These are phyloP conservation scores for Kodamaea derodonti DNA, from an alignment of 1,139 yeast species.

Conservation along the genomic window DNA sequence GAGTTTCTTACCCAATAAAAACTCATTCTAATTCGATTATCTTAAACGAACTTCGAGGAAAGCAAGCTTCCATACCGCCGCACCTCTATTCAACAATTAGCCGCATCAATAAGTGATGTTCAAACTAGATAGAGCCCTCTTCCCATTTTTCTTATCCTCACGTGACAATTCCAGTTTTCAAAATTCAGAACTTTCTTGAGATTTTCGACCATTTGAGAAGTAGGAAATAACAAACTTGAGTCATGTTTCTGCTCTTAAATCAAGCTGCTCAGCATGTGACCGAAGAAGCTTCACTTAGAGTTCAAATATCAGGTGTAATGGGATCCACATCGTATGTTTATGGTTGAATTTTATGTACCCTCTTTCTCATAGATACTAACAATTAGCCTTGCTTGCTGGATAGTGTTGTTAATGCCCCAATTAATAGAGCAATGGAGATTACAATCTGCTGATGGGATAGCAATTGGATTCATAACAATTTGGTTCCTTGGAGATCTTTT, in stretches of 20 bases:
- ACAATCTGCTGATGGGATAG: slow-evolving; percentile 76
- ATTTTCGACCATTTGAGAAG: not conserved
- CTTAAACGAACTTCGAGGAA: too few relatives aligned
- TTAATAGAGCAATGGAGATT: slow-evolving; percentile 77
- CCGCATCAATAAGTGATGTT: too few relatives aligned
- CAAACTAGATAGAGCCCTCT: too few relatives aligned
- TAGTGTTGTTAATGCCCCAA: slow-evolving; percentile 76
- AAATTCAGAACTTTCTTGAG: not conserved
- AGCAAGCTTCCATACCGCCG: too few relatives aligned
- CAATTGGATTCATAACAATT: slow-evolving; percentile 61
- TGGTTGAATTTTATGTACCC: too few relatives aligned
- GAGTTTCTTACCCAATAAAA: too few relatives aligned
- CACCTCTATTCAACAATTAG: too few relatives aligned
- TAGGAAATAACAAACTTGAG: too few relatives aligned
- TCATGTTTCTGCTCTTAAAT: slow-evolving; percentile 2
- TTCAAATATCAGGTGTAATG: slow-evolving; percentile 53
- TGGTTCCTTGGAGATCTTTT: slow-evolving; percentile 76
- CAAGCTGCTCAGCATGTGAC: slow-evolving; percentile 6
- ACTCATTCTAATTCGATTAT: too few relatives aligned
- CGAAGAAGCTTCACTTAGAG: slow-evolving; percentile 7
- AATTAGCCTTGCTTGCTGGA: slow-evolving; percentile 64
- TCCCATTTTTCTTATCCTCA: not conserved
- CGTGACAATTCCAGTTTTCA: not conserved
- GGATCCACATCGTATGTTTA: slow-evolving; percentile 62
- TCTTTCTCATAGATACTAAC: too few relatives aligned